phyloP scores from a whole-genome alignment of 495 filamentous ascomycete genomes.

The Platismatia glauca region DNA sequence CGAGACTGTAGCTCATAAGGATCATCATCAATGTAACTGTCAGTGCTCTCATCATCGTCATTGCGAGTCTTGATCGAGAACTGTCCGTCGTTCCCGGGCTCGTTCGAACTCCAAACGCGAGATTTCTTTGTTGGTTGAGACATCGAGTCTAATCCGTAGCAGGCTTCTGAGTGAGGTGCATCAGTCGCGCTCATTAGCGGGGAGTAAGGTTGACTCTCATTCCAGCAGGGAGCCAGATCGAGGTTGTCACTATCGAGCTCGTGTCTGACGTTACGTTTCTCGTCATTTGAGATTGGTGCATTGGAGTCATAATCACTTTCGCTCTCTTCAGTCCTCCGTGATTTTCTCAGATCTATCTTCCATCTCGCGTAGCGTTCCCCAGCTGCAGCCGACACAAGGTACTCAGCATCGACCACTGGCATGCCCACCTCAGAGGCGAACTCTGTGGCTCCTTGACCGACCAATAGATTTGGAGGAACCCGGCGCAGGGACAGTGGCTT shows the following conservation, averaged over 20 bases:
- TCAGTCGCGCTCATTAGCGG: constrained; percentile 24
- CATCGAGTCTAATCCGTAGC: background rate
- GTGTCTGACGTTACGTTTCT: background rate
- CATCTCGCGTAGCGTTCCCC: constrained; percentile 66
- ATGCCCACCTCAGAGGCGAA: constrained; percentile 77
- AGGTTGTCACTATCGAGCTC: constrained; percentile 26
- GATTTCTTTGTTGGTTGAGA: background rate
- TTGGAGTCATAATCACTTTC: constrained; percentile 14
- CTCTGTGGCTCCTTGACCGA: constrained; percentile 70
- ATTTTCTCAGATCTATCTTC: constrained; percentile 61
- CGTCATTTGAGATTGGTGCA: constrained; percentile 1
- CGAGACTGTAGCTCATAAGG: constrained; percentile 2
- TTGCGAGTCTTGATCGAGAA: constrained; percentile 31
- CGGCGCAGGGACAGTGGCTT: constrained; percentile 67
- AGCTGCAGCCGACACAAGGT: constrained; percentile 63
- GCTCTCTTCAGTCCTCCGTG: constrained; percentile 29
- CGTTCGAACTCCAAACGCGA: constrained; percentile 10
- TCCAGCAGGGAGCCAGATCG: constrained; percentile 49
- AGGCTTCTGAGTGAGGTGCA: background rate
- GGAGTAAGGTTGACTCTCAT: constrained; percentile 50
- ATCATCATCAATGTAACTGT: constrained; percentile 16
- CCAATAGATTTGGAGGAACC: constrained; percentile 86
- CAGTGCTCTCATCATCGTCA: constrained; percentile 25
- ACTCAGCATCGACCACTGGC: constrained; percentile 57
- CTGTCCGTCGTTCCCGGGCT: constrained; percentile 39